Evolutionary conservation across 352 stramenopile genomes (phyloP).

Genomic region (Thalassiosira sp.): DNA sequence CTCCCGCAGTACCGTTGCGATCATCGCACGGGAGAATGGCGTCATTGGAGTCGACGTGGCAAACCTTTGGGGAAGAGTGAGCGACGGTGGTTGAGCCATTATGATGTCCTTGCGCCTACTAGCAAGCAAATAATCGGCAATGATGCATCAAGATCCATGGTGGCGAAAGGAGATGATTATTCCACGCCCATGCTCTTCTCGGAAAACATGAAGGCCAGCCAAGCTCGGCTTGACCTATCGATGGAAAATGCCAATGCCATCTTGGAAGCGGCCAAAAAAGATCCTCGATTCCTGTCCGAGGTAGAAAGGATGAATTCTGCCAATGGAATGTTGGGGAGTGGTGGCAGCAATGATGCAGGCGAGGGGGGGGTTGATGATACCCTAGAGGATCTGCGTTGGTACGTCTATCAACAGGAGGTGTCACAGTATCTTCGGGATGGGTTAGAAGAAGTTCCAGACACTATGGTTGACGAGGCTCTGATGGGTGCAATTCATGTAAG

Average conservation of each 20-base stretch:
- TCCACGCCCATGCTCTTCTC: background rate
- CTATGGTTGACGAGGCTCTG: constrained; percentile 44
- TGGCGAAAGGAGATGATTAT: background rate
- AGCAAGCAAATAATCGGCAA: background rate
- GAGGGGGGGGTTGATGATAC: constrained; percentile 76
- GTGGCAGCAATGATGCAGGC: constrained; percentile 61
- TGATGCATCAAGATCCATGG: too few species aligned
- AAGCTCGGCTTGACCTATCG: constrained; percentile 48
- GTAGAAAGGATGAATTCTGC: constrained; percentile 75
- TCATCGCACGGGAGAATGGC: constrained; percentile 89
- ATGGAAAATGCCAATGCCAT: constrained; percentile 70
- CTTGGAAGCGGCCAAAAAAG: constrained; percentile 49
- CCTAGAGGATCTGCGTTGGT: constrained; percentile 78
- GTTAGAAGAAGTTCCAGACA: constrained; percentile 45
- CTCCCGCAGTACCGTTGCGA: constrained; percentile 94
- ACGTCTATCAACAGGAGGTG: constrained; percentile 78
- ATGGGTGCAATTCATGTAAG: constrained; percentile 40
- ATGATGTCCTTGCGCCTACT: constrained; percentile 44
- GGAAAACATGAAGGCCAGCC: constrained; percentile 33
- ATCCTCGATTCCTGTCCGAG: constrained; percentile 73
- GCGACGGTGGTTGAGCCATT: constrained; percentile 70
- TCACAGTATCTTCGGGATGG: constrained; percentile 48
- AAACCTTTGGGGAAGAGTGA: constrained; percentile 70
- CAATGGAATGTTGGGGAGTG: constrained; percentile 63
- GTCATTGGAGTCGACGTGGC: constrained; percentile 63